These are phyloP conservation scores for Fagopyrum tataricum DNA, from an alignment of 148 eudicot genomes.

Conservation along the genomic window DNA sequence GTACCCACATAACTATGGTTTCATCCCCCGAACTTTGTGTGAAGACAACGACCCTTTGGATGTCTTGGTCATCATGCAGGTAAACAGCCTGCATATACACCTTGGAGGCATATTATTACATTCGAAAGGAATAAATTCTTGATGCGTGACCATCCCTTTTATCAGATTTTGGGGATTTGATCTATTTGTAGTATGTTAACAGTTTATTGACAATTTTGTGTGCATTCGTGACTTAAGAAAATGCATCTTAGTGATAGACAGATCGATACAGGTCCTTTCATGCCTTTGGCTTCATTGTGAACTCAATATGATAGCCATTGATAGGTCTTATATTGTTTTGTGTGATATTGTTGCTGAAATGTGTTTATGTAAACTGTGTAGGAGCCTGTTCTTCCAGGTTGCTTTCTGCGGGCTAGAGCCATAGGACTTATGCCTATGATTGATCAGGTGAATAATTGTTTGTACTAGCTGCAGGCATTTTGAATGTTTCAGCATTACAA, in stretches of 20 bases:
- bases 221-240: not conserved
- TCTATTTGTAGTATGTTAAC: no score
- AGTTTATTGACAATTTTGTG: no score
- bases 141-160: no score
- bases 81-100: slow-evolving; percentile 1
- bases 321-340: not conserved
- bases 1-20: slow-evolving; percentile 74
- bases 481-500: not conserved
- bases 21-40: slow-evolving; percentile 69
- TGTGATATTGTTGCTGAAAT: not conserved
- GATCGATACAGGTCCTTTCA: no score
- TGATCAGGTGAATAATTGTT: slow-evolving; percentile 44
- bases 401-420: slow-evolving; percentile 77
- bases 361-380: slow-evolving; percentile 17
- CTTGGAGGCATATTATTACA: no score
- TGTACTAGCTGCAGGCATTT: not conserved
- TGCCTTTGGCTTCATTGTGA: not conserved
- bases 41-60: slow-evolving; percentile 77
- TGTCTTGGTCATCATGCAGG: slow-evolving; percentile 85
- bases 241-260: no score
- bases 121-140: no score
- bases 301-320: not conserved
- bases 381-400: slow-evolving; percentile 83
- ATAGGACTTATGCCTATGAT: slow-evolving; percentile 91
- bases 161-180: no score